These are phyloP conservation scores for Trichosporon sp. DNA, from an alignment of 1,284 basidiomycete genomes.

Conservation along the genomic window DNA sequence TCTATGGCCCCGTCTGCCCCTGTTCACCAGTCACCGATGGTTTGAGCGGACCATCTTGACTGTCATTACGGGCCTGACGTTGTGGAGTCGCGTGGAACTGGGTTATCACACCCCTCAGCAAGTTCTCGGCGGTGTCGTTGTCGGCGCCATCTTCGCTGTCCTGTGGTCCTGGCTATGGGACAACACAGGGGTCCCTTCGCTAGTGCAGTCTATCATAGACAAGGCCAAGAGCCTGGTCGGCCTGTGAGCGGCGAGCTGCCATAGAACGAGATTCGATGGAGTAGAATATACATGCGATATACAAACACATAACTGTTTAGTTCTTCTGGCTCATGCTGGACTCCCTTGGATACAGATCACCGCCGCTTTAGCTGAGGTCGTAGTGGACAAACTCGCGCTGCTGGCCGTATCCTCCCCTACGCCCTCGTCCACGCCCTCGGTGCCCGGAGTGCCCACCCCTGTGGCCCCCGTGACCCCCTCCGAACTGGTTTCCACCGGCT, in stretches of 20 bases:
- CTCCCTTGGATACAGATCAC: neutral
- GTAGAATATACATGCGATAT: conserved; percentile 4
- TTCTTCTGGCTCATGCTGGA: neutral
- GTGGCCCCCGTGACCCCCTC: conserved; percentile 16
- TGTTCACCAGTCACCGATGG: conserved; percentile 53
- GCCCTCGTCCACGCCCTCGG: conserved; percentile 18
- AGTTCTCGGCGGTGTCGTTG: conserved; percentile 62
- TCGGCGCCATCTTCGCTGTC: conserved; percentile 59
- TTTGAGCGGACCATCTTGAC: conserved; percentile 34
- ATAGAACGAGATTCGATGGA: too few relatives aligned
- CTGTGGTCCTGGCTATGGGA: conserved; percentile 53
- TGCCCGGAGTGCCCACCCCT: conserved; percentile 7
- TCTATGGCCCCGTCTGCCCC: conserved; percentile 59
- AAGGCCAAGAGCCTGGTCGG: neutral
- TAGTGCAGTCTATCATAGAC: conserved; percentile 9
- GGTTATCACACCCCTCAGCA: conserved; percentile 76
- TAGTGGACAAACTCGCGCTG: neutral
- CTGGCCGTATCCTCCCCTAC: conserved; percentile 12
- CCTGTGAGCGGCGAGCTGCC: too few relatives aligned
- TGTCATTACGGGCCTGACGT: conserved; percentile 50
- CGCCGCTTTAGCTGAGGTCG: neutral
- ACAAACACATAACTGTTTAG: neutral
- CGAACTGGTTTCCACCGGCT: conserved; percentile 28
- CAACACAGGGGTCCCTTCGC: neutral
- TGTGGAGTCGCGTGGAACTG: conserved; percentile 68